phyloP scores from a whole-genome alignment of 2,329 filamentous ascomycete genomes.

The Aspergillus bombycis region DNA sequence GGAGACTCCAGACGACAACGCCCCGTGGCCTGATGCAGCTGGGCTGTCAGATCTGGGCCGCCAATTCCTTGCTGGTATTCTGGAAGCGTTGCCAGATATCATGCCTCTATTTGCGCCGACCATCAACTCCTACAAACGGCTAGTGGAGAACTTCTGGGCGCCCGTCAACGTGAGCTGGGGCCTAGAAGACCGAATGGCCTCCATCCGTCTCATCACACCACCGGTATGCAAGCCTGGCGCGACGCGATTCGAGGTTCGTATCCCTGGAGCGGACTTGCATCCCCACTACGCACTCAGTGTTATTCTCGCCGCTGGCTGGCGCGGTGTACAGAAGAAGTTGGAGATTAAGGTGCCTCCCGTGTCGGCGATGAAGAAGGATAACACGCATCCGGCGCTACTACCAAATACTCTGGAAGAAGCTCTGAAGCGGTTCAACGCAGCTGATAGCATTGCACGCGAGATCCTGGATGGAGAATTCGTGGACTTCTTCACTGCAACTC shows the following conservation, averaged over 20 bases:
- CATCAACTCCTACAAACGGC: constrained; percentile 93
- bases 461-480: constrained; percentile 93
- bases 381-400: constrained; percentile 43
- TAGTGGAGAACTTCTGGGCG: constrained; percentile 98
- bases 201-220: constrained; percentile 83
- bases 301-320: constrained; percentile 87
- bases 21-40: constrained; percentile 73
- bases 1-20: constrained; percentile 68
- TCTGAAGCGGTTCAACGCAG: constrained; percentile 71
- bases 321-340: constrained; percentile 88
- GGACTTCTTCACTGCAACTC: constrained; percentile 89
- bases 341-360: constrained; percentile 80
- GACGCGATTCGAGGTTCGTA: constrained; percentile 28
- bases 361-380: constrained; percentile 71
- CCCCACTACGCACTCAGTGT: constrained; percentile 82
- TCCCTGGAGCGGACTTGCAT: constrained; percentile 77
- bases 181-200: constrained; percentile 87
- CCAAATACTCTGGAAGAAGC: constrained; percentile 85
- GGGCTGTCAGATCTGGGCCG: constrained; percentile 85
- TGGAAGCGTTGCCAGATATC: constrained; percentile 85
- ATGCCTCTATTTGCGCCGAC: constrained; percentile 95
- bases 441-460: constrained; percentile 83
- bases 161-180: constrained; percentile 97
- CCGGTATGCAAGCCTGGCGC: constrained; percentile 77
- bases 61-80: constrained; percentile 85